Base-by-base conservation (phyloP, 768 basidiomycete species). In the Boletellus ananiceps region DNA sequence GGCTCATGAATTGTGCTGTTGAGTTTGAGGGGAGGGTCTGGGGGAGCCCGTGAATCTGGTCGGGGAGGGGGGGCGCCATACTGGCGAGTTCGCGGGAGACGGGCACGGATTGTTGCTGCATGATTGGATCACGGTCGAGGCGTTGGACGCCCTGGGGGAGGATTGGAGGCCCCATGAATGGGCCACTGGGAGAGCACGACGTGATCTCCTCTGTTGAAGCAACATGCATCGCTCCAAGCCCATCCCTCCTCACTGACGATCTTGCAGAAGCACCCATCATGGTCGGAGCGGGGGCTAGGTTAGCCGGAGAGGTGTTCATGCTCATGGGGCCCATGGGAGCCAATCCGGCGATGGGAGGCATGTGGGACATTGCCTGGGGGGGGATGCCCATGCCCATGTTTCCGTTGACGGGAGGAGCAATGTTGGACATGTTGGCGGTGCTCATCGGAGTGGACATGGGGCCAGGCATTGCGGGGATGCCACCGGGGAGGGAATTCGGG, bases 141-240 rank as follows among this genome's bases (percentile, higher is more conserved):
- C 29, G 29, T 7, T 59, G 51, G 48, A 69, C 46, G 8, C 46
- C 19, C 14, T 65, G 65, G 4, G 65, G 65, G 35, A 68, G 47
- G 19, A 68, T 63, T 19, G 73, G 73, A 5, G 71, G 73, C 11
- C 71, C 70, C 73, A 73, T 74, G 38, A 72, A 49, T 19, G 70
- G 63, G 29, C 65, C 65, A 2, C 57, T 59, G 11, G 64, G 60
- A 16, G 61, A 19, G 19, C 19, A 19, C 65, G n/a, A 62, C 64
- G 54, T 66, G 55, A 40, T 25, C 23, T 25, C 23, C 23, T 25
- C 23, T 25, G 23, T 25, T 25, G 23, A 25, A 4, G 23, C 2
- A 25, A 25, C 23, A 25, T 25, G 23, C 23, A 25, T 25, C 2
- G 4, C 23, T 25, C 23, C 23, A 25, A 25, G 23, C 6, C 23